phyloP scores from a whole-genome alignment of 495 filamentous ascomycete species.

The Talaromyces adpressus region DNA sequence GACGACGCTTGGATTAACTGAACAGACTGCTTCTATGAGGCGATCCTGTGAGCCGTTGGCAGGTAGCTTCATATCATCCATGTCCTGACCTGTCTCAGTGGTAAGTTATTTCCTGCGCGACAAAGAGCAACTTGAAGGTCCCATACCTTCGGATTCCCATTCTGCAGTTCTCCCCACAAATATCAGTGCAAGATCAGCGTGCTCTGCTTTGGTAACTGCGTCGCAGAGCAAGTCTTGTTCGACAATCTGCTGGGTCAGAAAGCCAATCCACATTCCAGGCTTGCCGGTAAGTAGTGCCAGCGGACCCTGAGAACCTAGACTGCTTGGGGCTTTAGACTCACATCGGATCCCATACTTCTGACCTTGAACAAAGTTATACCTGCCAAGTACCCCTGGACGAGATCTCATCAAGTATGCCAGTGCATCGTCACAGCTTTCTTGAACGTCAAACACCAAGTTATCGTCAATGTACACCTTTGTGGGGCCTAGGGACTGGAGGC shows the following conservation, averaged over 20 bases:
- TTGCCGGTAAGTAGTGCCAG: conserved; percentile 47
- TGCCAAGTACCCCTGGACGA: conserved; percentile 50
- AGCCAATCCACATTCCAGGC: conserved; percentile 71
- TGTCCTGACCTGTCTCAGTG: conserved; percentile 49
- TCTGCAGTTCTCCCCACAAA: conserved; percentile 72
- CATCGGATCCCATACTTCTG: conserved; percentile 49
- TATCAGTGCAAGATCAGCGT: conserved; percentile 62
- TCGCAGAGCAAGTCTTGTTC: conserved; percentile 57
- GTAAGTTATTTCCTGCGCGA: not conserved
- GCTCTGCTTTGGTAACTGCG: conserved; percentile 49
- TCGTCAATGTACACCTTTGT: conserved; percentile 63
- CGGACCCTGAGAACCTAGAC: conserved; percentile 47
- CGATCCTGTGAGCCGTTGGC: conserved; percentile 51
- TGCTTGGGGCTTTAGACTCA: conserved; percentile 57
- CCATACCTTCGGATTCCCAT: conserved; percentile 6
- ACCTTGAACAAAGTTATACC: conserved; percentile 41
- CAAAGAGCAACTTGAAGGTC: not conserved
- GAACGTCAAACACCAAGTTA: conserved; percentile 56
- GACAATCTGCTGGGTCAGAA: conserved; percentile 58
- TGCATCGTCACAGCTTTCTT: conserved; percentile 46
- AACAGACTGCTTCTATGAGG: conserved; percentile 62
- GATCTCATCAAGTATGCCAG: conserved; percentile 48
- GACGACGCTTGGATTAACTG: conserved; percentile 70
- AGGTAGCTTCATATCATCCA: conserved; percentile 63
- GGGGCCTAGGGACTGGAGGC: conserved; percentile 62